These are phyloP conservation scores for Anthracocystis panici-leucophaei DNA, from an alignment of 1,284 basidiomycete species.

Conservation along the genomic window DNA sequence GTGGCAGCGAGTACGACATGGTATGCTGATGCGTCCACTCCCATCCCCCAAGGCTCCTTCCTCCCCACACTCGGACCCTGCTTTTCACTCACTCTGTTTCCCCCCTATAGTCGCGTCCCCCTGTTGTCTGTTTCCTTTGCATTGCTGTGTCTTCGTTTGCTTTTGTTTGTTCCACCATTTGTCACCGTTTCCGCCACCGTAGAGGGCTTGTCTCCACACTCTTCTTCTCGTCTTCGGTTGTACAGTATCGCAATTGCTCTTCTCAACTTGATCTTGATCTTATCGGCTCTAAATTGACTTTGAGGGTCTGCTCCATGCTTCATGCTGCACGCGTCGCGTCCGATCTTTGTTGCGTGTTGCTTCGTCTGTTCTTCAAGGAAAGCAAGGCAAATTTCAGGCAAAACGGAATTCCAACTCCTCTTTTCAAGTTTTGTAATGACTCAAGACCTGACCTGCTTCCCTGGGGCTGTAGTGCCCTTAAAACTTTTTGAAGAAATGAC, in stretches of 20 bases:
- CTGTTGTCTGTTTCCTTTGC: constrained; percentile 3
- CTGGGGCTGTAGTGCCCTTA: not conserved
- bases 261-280: not conserved
- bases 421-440: not conserved
- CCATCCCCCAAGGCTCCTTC: not conserved
- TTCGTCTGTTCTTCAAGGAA: too few species aligned
- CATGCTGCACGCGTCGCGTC: constrained; percentile 11
- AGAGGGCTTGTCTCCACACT: constrained; percentile 6
- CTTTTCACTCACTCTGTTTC: not conserved
- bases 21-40: constrained; percentile 19
- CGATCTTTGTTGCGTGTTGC: too few species aligned
- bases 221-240: constrained; percentile 3
- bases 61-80: not conserved
- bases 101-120: not conserved
- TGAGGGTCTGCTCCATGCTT: too few species aligned
- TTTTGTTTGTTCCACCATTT: not conserved
- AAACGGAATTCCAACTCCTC: not conserved
- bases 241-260: constrained; percentile 11
- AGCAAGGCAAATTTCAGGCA: too few species aligned
- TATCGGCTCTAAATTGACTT: not conserved
- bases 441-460: not conserved
- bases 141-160: constrained; percentile 1
- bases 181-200: not conserved
- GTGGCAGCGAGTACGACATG: constrained; percentile 67
- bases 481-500: not conserved